Percentiles rank a stretch among this genome's conserved stretches.
Conservation (phyloP, 768 basidiomycete genomes). For the Suillus sp. region DNA sequence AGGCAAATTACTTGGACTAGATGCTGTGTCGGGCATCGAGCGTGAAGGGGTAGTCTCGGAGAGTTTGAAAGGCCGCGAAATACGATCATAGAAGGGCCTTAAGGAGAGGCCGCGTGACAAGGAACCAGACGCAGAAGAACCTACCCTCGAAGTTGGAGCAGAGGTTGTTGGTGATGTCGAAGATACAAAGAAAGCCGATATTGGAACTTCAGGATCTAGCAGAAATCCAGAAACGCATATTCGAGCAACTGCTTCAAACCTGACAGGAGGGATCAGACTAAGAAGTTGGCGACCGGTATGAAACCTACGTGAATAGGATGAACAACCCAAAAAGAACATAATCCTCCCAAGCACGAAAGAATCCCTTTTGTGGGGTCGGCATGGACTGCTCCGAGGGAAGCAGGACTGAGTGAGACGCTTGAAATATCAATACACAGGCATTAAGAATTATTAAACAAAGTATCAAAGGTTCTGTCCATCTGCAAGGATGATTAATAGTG, state of each 20-base stretch:
- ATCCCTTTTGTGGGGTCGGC: slow-evolving; percentile 58
- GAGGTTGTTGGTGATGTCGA: slow-evolving; percentile 36
- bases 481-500: slow-evolving; percentile 30
- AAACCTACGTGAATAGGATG: slow-evolving; percentile 78
- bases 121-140: slow-evolving; percentile 32
- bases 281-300: background rate
- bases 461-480: slow-evolving; percentile 86
- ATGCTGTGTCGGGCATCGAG: slow-evolving; percentile 15
- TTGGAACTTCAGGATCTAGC: slow-evolving; percentile 75
- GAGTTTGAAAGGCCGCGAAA: slow-evolving; percentile 59
- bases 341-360: slow-evolving; percentile 91
- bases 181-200: slow-evolving; percentile 49
- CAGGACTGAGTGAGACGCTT: slow-evolving; percentile 66
- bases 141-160: slow-evolving; percentile 27
- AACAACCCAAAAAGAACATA: slow-evolving; percentile 83
- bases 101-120: slow-evolving; percentile 49
- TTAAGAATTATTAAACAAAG: slow-evolving; percentile 83
- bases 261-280: slow-evolving; percentile 31
- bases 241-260: slow-evolving; percentile 83
- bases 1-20: background rate
- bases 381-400: slow-evolving; percentile 45
- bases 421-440: slow-evolving; percentile 78
- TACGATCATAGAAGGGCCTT: slow-evolving; percentile 43
- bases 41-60: slow-evolving; percentile 25
- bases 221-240: slow-evolving; percentile 89